phyloP scores from a whole-genome alignment of 371 early-diverging fungal species.

The Mucor sp. region DNA sequence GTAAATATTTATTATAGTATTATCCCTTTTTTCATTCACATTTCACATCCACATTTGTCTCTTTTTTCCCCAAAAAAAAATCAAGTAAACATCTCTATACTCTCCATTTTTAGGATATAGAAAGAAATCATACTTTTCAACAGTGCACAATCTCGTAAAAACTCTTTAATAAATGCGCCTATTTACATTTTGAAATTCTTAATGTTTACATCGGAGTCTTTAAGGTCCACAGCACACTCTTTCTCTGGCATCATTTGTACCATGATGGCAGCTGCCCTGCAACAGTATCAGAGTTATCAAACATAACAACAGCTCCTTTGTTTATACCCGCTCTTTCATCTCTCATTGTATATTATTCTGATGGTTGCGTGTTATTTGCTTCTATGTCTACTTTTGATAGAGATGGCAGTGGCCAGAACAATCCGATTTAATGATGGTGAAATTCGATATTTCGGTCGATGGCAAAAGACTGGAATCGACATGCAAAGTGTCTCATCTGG shows the following conservation, averaged over 20 bases:
- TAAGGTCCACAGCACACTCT: too few species aligned
- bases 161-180: background rate
- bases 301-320: background rate
- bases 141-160: background rate
- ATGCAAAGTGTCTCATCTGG: slow-evolving; percentile 41
- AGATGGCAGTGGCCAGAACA: background rate
- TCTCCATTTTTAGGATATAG: background rate
- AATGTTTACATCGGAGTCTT: too few species aligned
- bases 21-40: background rate
- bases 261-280: background rate
- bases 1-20: slow-evolving; percentile 7
- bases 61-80: background rate
- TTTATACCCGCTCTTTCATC: background rate
- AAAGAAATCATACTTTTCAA: background rate
- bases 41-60: background rate
- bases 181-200: background rate
- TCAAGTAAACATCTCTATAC: background rate
- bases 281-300: background rate
- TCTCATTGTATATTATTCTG: background rate
- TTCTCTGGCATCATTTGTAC: background rate
- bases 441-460: slow-evolving; percentile 40
- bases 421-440: slow-evolving; percentile 14
- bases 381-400: background rate
- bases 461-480: slow-evolving; percentile 21
- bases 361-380: background rate